phyloP scores from a whole-genome alignment of 2,329 filamentous ascomycete species.

The Saccharata proteae region DNA sequence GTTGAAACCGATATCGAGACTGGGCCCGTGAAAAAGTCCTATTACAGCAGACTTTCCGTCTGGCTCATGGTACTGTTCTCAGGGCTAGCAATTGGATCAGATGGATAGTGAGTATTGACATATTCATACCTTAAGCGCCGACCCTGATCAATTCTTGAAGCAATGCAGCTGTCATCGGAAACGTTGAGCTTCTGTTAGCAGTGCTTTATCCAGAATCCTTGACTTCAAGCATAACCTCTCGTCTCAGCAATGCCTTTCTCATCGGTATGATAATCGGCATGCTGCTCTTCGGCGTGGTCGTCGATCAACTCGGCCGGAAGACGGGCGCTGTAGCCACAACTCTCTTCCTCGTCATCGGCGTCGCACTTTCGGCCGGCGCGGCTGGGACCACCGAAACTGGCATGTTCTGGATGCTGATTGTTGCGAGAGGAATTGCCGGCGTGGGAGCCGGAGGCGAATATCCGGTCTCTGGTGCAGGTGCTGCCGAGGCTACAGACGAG shows the following conservation, averaged over 20 bases:
- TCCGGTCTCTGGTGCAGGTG: conserved; percentile 37
- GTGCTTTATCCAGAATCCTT: conserved; percentile 21
- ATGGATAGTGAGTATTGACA: conserved; percentile 15
- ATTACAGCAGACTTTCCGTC: conserved; percentile 6
- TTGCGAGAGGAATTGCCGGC: conserved; percentile 33
- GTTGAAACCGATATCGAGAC: conserved; percentile 2
- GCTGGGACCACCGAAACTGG: conserved; percentile 17
- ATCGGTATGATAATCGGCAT: conserved; percentile 24
- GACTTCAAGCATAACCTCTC: conserved; percentile 16
- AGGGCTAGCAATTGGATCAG: conserved; percentile 22
- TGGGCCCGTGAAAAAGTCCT: not conserved
- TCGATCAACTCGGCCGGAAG: conserved; percentile 21
- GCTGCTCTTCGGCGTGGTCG: conserved; percentile 21
- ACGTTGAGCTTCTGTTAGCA: conserved; percentile 19
- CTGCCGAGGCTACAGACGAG: conserved; percentile 44
- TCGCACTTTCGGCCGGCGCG: conserved; percentile 19
- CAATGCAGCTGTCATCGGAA: conserved; percentile 24
- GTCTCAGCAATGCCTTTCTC: conserved; percentile 23
- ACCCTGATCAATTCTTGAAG: conserved; percentile 1
- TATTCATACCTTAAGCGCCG: not conserved
- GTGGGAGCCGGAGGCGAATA: conserved; percentile 38
- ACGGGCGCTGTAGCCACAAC: conserved; percentile 23
- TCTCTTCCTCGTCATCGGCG: conserved; percentile 20
- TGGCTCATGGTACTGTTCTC: conserved; percentile 22
- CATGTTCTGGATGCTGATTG: conserved; percentile 32